phyloP scores from a whole-genome alignment of 179 eudicot genomes.

The Monotropa hypopitys region DNA sequence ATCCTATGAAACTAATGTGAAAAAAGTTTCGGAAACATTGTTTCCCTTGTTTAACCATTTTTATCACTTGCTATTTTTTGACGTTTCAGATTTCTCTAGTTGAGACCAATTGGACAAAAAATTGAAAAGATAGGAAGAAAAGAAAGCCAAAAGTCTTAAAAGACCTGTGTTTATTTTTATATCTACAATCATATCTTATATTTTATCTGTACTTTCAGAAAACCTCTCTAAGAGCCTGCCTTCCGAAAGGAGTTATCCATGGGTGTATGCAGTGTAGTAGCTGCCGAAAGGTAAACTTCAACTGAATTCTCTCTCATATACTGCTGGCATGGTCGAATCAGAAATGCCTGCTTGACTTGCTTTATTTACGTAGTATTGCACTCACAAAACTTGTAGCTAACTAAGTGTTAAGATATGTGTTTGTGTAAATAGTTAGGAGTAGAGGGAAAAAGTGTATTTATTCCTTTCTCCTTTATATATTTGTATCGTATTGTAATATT shows the following conservation, averaged over 20 bases:
- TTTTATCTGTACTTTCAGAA: constrained; percentile 30
- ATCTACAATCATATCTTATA: neutral
- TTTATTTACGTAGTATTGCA: neutral
- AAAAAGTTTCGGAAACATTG: too few species aligned
- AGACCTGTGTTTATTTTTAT: neutral
- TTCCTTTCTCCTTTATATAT: too few species aligned
- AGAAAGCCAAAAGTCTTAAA: neutral
- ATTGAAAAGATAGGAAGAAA: neutral
- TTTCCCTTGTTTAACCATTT: too few species aligned
- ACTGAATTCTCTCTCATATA: neutral
- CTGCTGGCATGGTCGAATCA: neutral
- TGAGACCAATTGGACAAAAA: neutral
- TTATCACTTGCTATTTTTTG: too few species aligned
- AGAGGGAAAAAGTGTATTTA: too few species aligned
- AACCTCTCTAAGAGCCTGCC: constrained; percentile 28
- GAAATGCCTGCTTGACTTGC: neutral
- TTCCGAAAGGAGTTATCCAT: constrained; percentile 81
- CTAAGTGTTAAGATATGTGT: neutral
- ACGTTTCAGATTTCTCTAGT: neutral
- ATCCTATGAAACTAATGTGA: neutral
- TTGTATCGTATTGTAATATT: too few species aligned
- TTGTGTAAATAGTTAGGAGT: too few species aligned
- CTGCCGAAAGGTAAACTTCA: constrained; percentile 68
- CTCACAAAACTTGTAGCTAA: neutral
- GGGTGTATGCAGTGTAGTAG: constrained; percentile 60